Conservation (phyloP, 441 rosid genomes). For the Macaranga tanarius region DNA sequence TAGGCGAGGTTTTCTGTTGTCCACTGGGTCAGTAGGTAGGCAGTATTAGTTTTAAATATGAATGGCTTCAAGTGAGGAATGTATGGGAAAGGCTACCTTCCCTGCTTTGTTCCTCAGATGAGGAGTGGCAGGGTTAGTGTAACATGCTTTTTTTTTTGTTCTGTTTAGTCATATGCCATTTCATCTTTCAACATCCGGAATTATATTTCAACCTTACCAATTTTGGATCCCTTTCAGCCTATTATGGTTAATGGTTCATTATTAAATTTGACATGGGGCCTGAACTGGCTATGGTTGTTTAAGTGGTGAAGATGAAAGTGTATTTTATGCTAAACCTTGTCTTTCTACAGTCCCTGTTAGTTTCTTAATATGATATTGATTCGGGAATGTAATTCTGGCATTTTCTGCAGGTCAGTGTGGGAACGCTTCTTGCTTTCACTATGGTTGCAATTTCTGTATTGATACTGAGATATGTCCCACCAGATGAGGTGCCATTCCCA, state of each 20-base stretch:
- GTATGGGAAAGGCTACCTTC: neutral
- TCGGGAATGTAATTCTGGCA: slow-evolving; percentile 12
- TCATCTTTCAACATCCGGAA: neutral
- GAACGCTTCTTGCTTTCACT: slow-evolving; percentile 97
- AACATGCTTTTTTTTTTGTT: neutral
- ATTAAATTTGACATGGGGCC: too few relatives aligned
- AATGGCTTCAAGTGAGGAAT: neutral
- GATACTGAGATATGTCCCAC: slow-evolving; percentile 92
- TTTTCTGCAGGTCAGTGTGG: slow-evolving; percentile 88
- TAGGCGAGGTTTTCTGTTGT: too few relatives aligned
- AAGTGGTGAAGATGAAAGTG: neutral
- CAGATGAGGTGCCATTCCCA: slow-evolving; percentile 86
- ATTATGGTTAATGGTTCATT: neutral
- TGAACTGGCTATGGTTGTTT: neutral
- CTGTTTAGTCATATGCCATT: neutral
- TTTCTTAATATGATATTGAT: neutral
- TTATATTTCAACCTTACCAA: neutral
- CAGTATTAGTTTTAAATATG: neutral
- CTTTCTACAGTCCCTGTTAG: neutral
- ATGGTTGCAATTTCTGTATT: slow-evolving; percentile 91
- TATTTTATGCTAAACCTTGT: neutral
- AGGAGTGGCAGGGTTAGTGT: neutral
- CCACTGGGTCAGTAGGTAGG: too few relatives aligned
- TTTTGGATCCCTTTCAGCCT: neutral
- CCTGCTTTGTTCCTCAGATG: neutral